Base-by-base conservation (phyloP, 2,329 filamentous ascomycete species). In the Juglanconis oblonga region DNA sequence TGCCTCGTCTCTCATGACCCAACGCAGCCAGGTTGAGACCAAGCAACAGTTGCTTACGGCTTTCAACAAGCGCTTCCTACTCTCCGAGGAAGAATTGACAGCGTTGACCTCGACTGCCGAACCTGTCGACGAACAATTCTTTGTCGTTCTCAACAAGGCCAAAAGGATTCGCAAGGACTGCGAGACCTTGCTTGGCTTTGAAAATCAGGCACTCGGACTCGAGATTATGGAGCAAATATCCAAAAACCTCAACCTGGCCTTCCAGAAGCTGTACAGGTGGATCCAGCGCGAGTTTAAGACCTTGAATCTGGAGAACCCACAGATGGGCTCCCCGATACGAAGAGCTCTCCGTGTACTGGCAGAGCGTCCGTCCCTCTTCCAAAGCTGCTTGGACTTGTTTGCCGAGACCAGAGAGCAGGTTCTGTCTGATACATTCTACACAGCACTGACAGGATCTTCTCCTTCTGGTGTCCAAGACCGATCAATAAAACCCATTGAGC, bases 231-330 rank as follows among this genome's bases (percentile, higher is more conserved):
- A 97, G 64, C 87, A 94, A 72, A 94, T 88, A 58, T 93, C 92
- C 0, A 92, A 91, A 61, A 87, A 91, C 63, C 82, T 99, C 53
- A 95, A 97, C 69, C 82, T 88, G 14, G 94, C 91, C 5, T 99
- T 95, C 67, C 94, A 99, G 71, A 99, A 97, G 71, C 82, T 99
- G 3, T 97, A 96, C 74, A 87, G 91, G 67, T 99, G 94, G 94
- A 87, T 96, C 24, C 93, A 97, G 71, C 87, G 90, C 61, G 92
- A 97, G 68, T 96, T 99, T 76, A 96, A 93, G 72, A 88, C 88
- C 0, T 77, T 98, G 54, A 96, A 98, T 71, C 82, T 98, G 8
- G 95, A 99, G 70, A 97, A 96, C 66, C 93, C 93, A 0, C 93
- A 96, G 68, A 93, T 98, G 72, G 93, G 90, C 70, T 84, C 88